Evolutionary conservation across 352 stramenopile species (phyloP), one percentile per base, ranked within the genome.

Genomic region (Phytophthora fragariae): DNA sequence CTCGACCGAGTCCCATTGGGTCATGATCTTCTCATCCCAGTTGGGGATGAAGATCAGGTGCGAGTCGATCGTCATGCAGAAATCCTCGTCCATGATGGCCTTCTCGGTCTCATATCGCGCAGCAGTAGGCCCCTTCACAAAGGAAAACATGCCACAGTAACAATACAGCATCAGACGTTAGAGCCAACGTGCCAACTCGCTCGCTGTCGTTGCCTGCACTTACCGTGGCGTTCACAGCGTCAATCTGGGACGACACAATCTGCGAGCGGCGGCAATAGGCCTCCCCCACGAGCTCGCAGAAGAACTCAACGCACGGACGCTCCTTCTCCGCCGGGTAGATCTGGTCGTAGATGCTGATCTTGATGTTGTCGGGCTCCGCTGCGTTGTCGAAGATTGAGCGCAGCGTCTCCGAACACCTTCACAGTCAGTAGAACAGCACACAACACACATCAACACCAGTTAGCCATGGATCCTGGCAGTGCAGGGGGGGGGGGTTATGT

Each of bases 41-140:
- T 85, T 65, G 5, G 80, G 74, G 54, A 93, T 81, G 65, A 95
- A 95, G 27, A 95, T 57, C 33, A 95, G 68, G 72, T 95, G 88
- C 62, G 88, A 95, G 68, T 95, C 88, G 68, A 95, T 92, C 17
- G 85, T 77, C 66, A 95, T 80, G 72, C 86, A 93, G 39, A 95
- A 95, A 68, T 93, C 83, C 62, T 95, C 88, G 66, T 93, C 81
- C 15, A 75, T 82, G 65, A 95, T 92, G 35, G 80, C 85, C 56
- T 92, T 89, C 67, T 93, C 88, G 15, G 88, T 92, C 72, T 90
- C 81, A 58, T 92, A 95, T 14, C 88, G 82, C 29, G 86, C 88
- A 17, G 79, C 77, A 21, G 88, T 95, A 0, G 88, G 88, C 17
- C 88, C 88, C 86, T 93, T 58, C 37, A 47, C 60, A 33, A 61